Percentiles rank a stretch among this genome's conserved stretches.
These are phyloP conservation scores for Agastache rugosa DNA, from an alignment of 257 asterid genomes.

Conservation along the genomic window DNA sequence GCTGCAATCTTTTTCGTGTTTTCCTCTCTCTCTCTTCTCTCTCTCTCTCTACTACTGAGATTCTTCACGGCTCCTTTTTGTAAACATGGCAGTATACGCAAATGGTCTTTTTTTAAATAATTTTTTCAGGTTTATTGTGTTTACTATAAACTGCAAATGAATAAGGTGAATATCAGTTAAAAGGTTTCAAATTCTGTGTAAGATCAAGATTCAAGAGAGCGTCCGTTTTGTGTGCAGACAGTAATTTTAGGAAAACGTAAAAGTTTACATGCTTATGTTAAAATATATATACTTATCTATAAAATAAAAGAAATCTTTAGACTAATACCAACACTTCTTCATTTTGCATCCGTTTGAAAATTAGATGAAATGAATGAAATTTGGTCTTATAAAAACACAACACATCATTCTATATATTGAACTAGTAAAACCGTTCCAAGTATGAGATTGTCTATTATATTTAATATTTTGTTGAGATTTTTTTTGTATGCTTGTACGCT, in stretches of 20 bases:
- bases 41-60: background rate
- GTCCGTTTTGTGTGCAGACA: background rate
- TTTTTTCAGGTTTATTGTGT: background rate
- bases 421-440: too few relatives aligned
- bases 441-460: too few relatives aligned
- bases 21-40: background rate
- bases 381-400: background rate
- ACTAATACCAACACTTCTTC: background rate
- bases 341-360: background rate
- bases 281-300: background rate
- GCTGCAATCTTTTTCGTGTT: slow-evolving; percentile 3
- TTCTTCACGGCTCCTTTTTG: background rate
- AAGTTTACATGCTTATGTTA: background rate
- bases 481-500: too few relatives aligned
- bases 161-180: background rate
- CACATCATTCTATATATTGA: too few relatives aligned
- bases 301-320: background rate
- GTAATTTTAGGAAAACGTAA: background rate
- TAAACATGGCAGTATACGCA: background rate
- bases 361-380: background rate
- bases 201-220: background rate
- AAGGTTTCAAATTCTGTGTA: background rate
- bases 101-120: background rate
- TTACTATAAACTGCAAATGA: background rate
- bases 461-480: too few relatives aligned